Percentiles rank a stretch among this genome's conserved stretches.
Conservation (phyloP, 2,329 filamentous ascomycete species). For the Fulvia fulva region DNA sequence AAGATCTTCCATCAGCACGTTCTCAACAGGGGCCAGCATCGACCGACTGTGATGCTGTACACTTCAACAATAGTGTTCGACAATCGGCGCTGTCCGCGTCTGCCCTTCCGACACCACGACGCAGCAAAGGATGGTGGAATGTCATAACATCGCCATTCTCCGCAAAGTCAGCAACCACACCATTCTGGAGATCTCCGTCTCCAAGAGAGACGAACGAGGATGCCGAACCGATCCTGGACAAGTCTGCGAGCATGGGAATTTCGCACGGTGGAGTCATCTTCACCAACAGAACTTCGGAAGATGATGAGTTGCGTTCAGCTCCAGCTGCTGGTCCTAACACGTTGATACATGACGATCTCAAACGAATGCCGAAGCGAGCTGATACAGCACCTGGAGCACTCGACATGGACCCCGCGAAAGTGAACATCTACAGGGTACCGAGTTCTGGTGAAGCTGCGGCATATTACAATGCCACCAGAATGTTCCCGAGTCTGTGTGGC, state of each 20-base stretch:
- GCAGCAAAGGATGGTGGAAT: constrained; percentile 73
- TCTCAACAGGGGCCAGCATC: not conserved
- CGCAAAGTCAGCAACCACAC: constrained; percentile 18
- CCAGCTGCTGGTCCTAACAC: constrained; percentile 10
- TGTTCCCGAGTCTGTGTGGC: constrained; percentile 19
- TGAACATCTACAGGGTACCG: constrained; percentile 33
- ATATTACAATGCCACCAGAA: constrained; percentile 29
- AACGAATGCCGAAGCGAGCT: constrained; percentile 18
- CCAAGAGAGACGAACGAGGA: constrained; percentile 15
- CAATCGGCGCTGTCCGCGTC: constrained; percentile 10
- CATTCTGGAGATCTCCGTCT: constrained; percentile 28
- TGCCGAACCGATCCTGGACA: constrained; percentile 17
- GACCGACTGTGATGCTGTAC: not conserved
- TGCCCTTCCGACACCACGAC: constrained; percentile 50
- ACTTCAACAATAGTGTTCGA: not conserved
- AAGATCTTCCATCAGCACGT: constrained; percentile 40
- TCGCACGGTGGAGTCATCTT: constrained; percentile 23
- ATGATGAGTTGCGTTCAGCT: constrained; percentile 25
- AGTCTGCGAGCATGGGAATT: constrained; percentile 25
- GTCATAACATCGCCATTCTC: constrained; percentile 67
- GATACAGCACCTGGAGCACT: constrained; percentile 29
- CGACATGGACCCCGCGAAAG: constrained; percentile 7
- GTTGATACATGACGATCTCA: not conserved
- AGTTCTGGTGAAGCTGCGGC: constrained; percentile 32
- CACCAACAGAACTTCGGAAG: constrained; percentile 16